These are phyloP conservation scores for Podosphaera xanthii DNA, from an alignment of 2,329 filamentous ascomycete species.

Conservation along the genomic window DNA sequence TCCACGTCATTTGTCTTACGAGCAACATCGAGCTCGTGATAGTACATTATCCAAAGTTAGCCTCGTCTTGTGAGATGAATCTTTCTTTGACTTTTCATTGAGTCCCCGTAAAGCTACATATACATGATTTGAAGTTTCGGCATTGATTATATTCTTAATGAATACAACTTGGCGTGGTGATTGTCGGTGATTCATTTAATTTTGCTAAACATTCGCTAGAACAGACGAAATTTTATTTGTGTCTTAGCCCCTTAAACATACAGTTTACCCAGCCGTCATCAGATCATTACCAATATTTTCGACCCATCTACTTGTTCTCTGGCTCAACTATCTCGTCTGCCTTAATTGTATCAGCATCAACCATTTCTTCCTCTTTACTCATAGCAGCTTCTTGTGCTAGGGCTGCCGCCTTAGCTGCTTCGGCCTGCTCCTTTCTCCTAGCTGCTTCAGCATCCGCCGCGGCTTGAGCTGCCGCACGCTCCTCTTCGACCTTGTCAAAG, in stretches of 20 bases:
- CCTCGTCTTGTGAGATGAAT: too few relatives aligned
- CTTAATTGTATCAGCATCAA: slow-evolving; percentile 32
- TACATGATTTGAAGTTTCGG: too few relatives aligned
- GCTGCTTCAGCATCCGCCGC: slow-evolving; percentile 23
- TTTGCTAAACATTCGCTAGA: too few relatives aligned
- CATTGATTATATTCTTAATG: too few relatives aligned
- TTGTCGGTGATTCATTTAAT: too few relatives aligned
- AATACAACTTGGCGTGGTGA: too few relatives aligned
- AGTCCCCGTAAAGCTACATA: too few relatives aligned
- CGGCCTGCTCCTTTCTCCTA: slow-evolving; percentile 20
- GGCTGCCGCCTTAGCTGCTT: slow-evolving; percentile 22
- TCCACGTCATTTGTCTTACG: too few relatives aligned
- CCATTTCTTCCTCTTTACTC: slow-evolving; percentile 36
- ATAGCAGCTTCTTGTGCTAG: slow-evolving; percentile 18
- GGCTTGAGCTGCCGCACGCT: slow-evolving; percentile 61
- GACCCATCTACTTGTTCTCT: slow-evolving; percentile 10
- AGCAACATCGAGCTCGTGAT: too few relatives aligned
- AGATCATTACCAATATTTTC: slow-evolving; percentile 7
- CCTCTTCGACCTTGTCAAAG: slow-evolving; percentile 80
- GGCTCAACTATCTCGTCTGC: slow-evolving; percentile 20
- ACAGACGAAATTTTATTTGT: too few relatives aligned
- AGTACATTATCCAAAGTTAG: too few relatives aligned
- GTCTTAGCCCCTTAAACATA: neutral
- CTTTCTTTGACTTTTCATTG: too few relatives aligned
- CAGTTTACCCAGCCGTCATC: slow-evolving; percentile 5